phyloP scores from a whole-genome alignment of 208 protist genomes.

The Leishmania lainsoni region DNA sequence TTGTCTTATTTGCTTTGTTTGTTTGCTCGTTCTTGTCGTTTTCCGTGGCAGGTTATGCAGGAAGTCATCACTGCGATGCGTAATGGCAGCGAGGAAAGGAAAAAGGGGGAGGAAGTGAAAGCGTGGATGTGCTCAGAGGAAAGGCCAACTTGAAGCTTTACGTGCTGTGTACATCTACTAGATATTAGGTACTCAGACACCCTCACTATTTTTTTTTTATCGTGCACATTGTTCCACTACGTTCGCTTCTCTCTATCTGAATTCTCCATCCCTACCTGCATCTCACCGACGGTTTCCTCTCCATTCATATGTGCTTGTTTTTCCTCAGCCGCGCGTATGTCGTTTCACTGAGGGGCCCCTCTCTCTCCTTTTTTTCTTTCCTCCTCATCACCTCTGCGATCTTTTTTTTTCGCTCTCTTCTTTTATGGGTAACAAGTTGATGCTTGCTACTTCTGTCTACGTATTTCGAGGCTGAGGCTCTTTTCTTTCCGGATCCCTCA shows the following conservation, averaged over 20 bases:
- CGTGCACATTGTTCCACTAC: neutral
- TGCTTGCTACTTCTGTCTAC: neutral
- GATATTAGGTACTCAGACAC: neutral
- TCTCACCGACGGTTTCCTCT: neutral
- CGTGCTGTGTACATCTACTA: neutral
- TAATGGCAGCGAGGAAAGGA: neutral
- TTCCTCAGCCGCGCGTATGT: neutral
- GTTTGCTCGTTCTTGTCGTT: neutral
- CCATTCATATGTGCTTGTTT: neutral
- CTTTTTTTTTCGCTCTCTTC: slow-evolving; percentile 3
- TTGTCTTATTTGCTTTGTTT: neutral
- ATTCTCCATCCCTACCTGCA: neutral
- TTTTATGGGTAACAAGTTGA: neutral
- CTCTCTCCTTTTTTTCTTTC: neutral
- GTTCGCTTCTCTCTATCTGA: neutral
- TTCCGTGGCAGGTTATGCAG: neutral
- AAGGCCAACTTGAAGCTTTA: neutral
- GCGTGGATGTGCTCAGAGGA: neutral
- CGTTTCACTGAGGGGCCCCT: neutral
- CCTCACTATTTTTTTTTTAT: neutral
- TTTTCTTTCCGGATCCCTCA: neutral
- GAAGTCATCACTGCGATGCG: neutral
- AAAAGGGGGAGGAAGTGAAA: neutral
- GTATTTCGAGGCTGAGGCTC: neutral
- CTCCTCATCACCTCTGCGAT: neutral